Evolutionary conservation across 1,284 basidiomycete species (phyloP).

Genomic region (Tausonia pullulans): DNA sequence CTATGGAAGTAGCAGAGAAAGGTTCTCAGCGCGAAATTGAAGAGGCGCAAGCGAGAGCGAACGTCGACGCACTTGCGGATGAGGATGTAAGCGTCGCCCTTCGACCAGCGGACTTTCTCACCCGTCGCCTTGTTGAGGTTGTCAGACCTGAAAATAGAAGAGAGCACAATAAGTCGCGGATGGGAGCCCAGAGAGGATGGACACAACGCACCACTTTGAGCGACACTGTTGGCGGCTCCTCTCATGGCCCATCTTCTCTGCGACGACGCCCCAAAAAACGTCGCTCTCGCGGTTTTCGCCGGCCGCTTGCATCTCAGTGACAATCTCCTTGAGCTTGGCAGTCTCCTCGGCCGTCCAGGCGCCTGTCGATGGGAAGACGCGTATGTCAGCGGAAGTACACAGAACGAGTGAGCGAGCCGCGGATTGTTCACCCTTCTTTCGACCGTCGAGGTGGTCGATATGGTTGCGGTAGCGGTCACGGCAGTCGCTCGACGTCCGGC

Average conservation of each 20-base stretch:
- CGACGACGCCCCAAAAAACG: conserved; percentile 67
- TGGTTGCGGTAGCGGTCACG: conserved; percentile 73
- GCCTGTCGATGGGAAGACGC: conserved; percentile 32
- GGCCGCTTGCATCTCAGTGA: conserved; percentile 38
- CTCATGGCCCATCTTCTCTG: conserved; percentile 57
- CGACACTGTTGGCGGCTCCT: conserved; percentile 68
- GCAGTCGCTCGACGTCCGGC: conserved; percentile 63
- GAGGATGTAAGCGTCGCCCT: conserved; percentile 12
- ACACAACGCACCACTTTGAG: conserved; percentile 57
- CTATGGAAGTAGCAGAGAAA: background rate
- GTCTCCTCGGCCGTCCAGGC: conserved; percentile 63
- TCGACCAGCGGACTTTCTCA: conserved; percentile 1
- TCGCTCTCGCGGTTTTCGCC: conserved; percentile 52
- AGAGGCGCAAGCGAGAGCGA: background rate
- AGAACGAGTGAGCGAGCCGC: background rate
- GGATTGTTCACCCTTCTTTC: conserved; percentile 40
- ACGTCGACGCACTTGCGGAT: conserved; percentile 3
- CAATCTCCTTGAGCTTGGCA: conserved; percentile 54
- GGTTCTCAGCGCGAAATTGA: background rate
- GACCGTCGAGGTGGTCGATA: conserved; percentile 48
- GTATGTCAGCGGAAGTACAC: background rate
- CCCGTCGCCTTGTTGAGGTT: background rate
- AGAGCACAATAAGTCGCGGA: background rate
- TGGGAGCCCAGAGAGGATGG: background rate
- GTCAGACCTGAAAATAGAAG: conserved; percentile 1